These are phyloP conservation scores for Tricharina praecox DNA, from an alignment of 495 filamentous ascomycete species.

Conservation along the genomic window DNA sequence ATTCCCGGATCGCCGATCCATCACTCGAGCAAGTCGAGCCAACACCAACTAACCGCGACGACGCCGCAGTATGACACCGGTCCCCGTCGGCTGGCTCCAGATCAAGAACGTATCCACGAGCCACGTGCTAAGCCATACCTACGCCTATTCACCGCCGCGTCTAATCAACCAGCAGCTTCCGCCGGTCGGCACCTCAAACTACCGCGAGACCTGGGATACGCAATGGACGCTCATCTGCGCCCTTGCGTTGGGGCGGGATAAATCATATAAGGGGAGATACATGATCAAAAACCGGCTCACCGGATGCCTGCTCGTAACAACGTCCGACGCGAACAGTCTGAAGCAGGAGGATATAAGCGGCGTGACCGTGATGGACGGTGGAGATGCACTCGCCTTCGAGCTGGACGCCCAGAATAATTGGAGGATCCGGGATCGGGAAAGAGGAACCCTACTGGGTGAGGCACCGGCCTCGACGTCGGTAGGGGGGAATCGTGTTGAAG, in stretches of 20 bases:
- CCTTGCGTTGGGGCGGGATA: background rate
- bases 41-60: too few species aligned
- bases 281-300: background rate
- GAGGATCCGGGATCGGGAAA: too few species aligned
- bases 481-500: too few species aligned
- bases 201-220: background rate
- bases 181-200: background rate
- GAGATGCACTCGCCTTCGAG: too few species aligned
- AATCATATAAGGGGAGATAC: background rate
- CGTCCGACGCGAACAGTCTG: too few species aligned
- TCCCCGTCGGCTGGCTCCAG: background rate
- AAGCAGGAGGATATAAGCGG: too few species aligned
- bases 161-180: background rate
- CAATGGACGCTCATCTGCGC: background rate
- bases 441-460: too few species aligned
- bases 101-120: background rate
- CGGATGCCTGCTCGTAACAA: background rate
- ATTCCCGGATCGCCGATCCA: too few species aligned
- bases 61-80: background rate
- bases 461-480: too few species aligned
- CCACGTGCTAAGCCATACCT: background rate
- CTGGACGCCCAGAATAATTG: too few species aligned
- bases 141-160: background rate
- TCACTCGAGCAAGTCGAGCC: too few species aligned
- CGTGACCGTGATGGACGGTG: too few species aligned